Conservation (phyloP, 495 filamentous ascomycete species). For the Penicillium soppii region DNA sequence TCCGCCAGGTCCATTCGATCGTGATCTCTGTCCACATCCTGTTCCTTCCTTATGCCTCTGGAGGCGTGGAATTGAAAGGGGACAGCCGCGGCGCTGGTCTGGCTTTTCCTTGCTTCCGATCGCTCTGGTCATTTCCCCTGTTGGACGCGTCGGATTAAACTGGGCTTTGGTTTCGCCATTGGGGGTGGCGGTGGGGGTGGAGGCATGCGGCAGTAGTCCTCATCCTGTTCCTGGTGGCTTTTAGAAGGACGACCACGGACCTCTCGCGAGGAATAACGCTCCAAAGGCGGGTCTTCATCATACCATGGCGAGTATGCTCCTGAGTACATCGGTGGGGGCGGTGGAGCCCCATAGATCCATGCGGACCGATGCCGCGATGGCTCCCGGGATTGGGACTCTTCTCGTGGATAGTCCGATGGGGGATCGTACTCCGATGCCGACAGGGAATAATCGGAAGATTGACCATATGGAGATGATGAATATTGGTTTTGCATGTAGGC, state of each 20-base stretch:
- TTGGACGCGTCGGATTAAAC: constrained; percentile 32
- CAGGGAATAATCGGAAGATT: constrained; percentile 23
- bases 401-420: constrained; percentile 25
- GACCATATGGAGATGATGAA: constrained; percentile 28
- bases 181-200: constrained; percentile 37
- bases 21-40: background rate
- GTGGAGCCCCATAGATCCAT: constrained; percentile 33
- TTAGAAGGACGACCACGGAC: constrained; percentile 13
- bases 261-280: constrained; percentile 28
- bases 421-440: constrained; percentile 21
- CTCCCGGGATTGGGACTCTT: constrained; percentile 36
- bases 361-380: constrained; percentile 28
- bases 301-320: constrained; percentile 21
- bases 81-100: constrained; percentile 10
- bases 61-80: constrained; percentile 32
- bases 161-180: constrained; percentile 25
- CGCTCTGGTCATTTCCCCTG: constrained; percentile 26
- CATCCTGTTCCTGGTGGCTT: constrained; percentile 29
- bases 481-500: constrained; percentile 33
- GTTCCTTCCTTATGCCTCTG: constrained; percentile 9
- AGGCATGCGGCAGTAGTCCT: constrained; percentile 44
- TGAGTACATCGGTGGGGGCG: constrained; percentile 29
- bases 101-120: constrained; percentile 12
- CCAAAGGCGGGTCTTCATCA: constrained; percentile 26
- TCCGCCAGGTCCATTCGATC: constrained; percentile 34